Base-by-base conservation (phyloP, 1,139 yeast genomes). In the Blastobotrys serpentis region DNA sequence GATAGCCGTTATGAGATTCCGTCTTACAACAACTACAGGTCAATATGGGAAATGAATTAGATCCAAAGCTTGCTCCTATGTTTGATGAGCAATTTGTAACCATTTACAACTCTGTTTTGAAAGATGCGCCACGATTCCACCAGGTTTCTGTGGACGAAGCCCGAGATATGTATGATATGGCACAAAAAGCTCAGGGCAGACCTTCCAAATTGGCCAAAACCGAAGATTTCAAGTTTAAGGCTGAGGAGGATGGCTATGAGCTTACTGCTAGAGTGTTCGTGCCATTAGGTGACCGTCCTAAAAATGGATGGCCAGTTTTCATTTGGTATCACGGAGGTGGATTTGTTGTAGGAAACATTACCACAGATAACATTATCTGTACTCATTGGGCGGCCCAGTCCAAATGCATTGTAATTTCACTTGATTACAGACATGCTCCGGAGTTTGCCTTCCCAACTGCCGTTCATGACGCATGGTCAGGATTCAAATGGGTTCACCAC, bases 401-500 rank as follows among this genome's bases (percentile, higher is more conserved):
- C 65, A 21, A 43, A 16, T 47, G 56, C 52, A 39, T 39, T 8
- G 49, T 49, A 6, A 41, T 49, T n/a, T 51, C 56, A 3, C 61
- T 62, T n/a, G 78, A 75, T 53, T 75, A 75, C 57, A 55, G 78
- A 36, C 60, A 74, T 44, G 79, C 78, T 0, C 80, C 80, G 4
- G 78, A 76, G 56, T 56, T 64, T 53, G 75, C 75, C 13, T 76
- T 66, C 55, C 80, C 80, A 1, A 77, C 78, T 7, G 69, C 75
- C 44, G 72, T 74, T 2, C 71, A 76, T 16, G 80, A 76, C 59
- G 60, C 75, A 14, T 74, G 64, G 57, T 78, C 72, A 46, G 63
- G 71, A 5, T 50, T 63, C 7, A 32, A 61, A 29, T 58, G 49
- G 44, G 52, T 55, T 42, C 51, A 55, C 19, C 51, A 48, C 22